Conservation (phyloP, 768 basidiomycete species). For the Hemileccinum rubropunctum region DNA sequence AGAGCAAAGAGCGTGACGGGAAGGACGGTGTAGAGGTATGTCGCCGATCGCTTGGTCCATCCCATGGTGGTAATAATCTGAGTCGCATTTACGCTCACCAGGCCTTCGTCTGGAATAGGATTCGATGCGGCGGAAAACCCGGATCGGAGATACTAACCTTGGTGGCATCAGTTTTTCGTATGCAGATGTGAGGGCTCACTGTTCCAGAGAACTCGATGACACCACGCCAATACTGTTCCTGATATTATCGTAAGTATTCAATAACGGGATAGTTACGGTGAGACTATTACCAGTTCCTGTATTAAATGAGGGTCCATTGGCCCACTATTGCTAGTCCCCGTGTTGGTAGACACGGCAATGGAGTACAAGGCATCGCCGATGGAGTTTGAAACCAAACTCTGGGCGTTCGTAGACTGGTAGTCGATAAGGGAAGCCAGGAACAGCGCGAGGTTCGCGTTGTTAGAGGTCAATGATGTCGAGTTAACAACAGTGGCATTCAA, state of each 20-base stretch:
- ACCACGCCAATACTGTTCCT: conserved; percentile 2
- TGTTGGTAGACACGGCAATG: neutral
- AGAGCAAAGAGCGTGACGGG: neutral
- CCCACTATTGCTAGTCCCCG: too few relatives aligned
- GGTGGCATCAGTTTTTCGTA: neutral
- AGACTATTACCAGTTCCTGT: neutral
- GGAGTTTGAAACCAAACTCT: conserved; percentile 12
- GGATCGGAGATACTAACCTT: neutral
- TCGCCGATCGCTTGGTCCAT: neutral
- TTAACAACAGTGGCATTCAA: neutral
- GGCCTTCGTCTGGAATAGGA: too few relatives aligned
- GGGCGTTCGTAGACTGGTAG: conserved; percentile 8
- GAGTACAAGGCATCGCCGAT: conserved; percentile 21
- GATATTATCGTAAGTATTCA: neutral
- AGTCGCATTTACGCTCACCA: neutral
- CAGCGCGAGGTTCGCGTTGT: neutral
- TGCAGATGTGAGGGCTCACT: neutral
- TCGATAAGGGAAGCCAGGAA: neutral
- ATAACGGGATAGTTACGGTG: too few relatives aligned
- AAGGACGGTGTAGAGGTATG: conserved; percentile 2
- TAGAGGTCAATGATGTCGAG: neutral
- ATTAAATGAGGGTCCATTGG: too few relatives aligned
- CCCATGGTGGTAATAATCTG: neutral
- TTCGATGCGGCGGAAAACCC: neutral
- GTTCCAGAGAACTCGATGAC: conserved; percentile 3